Evolutionary conservation across 345 rosid species (phyloP), one percentile per base, ranked within the genome.

Genomic region (Bruguiera parviflora): DNA sequence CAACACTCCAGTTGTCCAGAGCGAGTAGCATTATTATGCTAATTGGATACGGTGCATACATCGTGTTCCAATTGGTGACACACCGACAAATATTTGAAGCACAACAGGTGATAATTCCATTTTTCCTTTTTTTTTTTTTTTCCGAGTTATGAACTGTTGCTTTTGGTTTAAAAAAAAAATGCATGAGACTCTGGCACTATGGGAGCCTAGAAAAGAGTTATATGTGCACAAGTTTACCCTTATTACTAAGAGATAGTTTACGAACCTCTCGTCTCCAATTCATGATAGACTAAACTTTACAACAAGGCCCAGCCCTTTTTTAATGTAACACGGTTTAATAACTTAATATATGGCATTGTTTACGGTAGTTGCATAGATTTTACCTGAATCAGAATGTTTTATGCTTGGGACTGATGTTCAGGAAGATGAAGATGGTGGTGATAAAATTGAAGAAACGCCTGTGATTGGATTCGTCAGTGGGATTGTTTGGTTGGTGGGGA

Each of bases 391-490:
- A 11, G 49, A 43, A 43, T 43, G 49, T 43, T 46, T 27, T 33
- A 29, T 35, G 19, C 4, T 59, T 58, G 32, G 19, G 28, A 58
- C 58, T 43, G 29, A 5, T 8, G 15, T 21, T 43, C 82, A 92
- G 90, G 93, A 83, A 29, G 85, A 69, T 10, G 82, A 81, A 24
- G 73, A 57, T 28, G 87, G 77, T 4, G 80, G 61, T 69, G 86
- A 80, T 31, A 74, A n/a, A 39, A 64, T 76, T 19, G 86, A 79
- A 56, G 97, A 91, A 78, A 66, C 66, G 3, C 77, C 98, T 0
- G 95, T 89, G 71, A 83, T 94, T 8, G 92, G 97, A 61, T 85
- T 94, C 65, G 85, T 91, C 89, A 89, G 98, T 63, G 95, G 87
- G 66, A 75, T 89, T 57, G 82, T 71, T 61, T 94, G 97, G 97